Evolutionary conservation across 768 basidiomycete genomes (phyloP), one percentile per base, ranked within the genome.

Genomic region (Mycena belliarum): DNA sequence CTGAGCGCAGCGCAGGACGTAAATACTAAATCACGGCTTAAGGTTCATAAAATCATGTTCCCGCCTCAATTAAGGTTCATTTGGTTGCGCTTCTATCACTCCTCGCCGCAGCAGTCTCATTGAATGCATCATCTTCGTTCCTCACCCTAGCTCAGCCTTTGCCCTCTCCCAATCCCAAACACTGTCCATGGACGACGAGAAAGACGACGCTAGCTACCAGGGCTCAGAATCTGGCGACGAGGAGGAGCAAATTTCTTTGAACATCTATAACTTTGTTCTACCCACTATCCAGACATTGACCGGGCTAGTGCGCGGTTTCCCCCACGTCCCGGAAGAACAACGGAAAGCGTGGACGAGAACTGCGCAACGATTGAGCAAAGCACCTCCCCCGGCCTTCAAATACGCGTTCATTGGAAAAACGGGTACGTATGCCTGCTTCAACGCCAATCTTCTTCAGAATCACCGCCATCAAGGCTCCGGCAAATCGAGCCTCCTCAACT

Each of bases 401-500:
- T 57, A 51, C 21, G 56, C 33, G 5, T 14, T 57, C 49, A 29
- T 57, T 12, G 56, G 56, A 2, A 44, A 23, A 45, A 57, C 56
- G 12, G 56, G 56, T 49, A 35, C 21, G 15, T 7, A 20, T 37
- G 3, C 12, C 21, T 29, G n/a, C n/a, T n/a, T n/a, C n/a, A n/a
- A n/a, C n/a, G n/a, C n/a, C n/a, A n/a, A n/a, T n/a, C n/a, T n/a
- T n/a, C n/a, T n/a, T n/a, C n/a, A n/a, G n/a, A n/a, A n/a, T n/a
- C n/a, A n/a, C n/a, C n/a, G n/a, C n/a, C n/a, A n/a, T n/a, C 18
- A 32, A 42, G 57, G 57, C 6, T 37, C 33, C 15, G 58, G 58
- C 0, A 60, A 60, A 26, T 60, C 58, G 2, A 60, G 52, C 1
- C 18, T 60, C 7, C 44, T 55, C 32, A 60, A 60, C 14, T 43